Conservation (phyloP, 1,284 basidiomycete species). For the Trichosporon inkin region DNA sequence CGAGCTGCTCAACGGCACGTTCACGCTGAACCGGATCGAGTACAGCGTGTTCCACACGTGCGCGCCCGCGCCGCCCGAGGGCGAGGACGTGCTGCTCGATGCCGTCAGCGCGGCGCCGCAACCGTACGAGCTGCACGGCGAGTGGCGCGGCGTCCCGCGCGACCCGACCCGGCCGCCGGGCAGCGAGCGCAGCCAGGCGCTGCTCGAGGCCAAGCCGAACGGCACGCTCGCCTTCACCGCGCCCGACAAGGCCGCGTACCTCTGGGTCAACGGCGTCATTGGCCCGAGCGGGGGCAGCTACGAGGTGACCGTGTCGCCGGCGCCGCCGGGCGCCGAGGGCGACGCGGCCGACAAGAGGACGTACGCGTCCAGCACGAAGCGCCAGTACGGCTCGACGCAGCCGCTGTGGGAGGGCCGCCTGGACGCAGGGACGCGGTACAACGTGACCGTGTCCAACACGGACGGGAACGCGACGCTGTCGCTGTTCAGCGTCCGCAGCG, state of each 20-base stretch:
- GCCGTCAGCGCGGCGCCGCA: neutral
- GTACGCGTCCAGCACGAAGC: neutral
- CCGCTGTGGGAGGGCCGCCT: conserved; percentile 4
- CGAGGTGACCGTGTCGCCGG: neutral
- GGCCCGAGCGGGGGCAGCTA: neutral
- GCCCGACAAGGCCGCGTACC: neutral
- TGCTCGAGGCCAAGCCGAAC: neutral
- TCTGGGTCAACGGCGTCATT: neutral
- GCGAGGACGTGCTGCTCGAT: conserved; percentile 3
- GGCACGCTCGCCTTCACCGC: neutral
- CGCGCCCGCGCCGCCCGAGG: neutral
- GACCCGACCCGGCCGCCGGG: neutral
- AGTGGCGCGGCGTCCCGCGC: conserved; percentile 1
- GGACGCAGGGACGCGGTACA: neutral
- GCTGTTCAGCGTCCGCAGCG: neutral
- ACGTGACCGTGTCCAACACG: neutral
- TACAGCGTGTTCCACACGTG: neutral
- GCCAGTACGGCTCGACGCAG: neutral
- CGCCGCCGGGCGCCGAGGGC: neutral
- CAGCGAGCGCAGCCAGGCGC: neutral
- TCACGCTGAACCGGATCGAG: neutral
- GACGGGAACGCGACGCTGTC: neutral
- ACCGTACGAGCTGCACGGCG: neutral
- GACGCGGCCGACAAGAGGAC: neutral
- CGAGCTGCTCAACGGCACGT: neutral